Conservation (phyloP, 805 yeast species). For the Kodamaea fukazawae region DNA sequence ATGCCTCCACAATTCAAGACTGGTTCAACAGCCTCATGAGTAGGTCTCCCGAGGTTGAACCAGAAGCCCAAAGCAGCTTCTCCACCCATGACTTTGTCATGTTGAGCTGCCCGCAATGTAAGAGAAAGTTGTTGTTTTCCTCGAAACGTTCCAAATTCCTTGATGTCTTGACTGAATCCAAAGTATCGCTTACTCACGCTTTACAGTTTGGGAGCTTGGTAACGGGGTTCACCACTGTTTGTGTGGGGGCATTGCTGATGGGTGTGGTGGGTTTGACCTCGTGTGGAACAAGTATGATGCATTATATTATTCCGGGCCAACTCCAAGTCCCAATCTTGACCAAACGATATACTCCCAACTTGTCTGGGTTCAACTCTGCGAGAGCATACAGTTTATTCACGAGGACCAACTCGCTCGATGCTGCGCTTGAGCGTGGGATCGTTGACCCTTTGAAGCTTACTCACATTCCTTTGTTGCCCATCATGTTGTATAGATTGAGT, state of each 20-base stretch:
- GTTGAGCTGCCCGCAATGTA: slow-evolving; percentile 40
- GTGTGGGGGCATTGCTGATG: slow-evolving; percentile 38
- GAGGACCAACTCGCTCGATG: slow-evolving; percentile 19
- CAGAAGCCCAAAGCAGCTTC: not conserved
- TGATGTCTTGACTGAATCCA: slow-evolving; percentile 15
- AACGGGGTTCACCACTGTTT: slow-evolving; percentile 38
- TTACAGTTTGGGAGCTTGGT: slow-evolving; percentile 31
- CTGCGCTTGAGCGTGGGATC: slow-evolving; percentile 28
- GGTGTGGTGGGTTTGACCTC: slow-evolving; percentile 39
- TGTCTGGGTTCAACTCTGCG: slow-evolving; percentile 7
- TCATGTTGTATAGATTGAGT: slow-evolving; percentile 38
- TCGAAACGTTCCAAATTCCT: slow-evolving; percentile 29
- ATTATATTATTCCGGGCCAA: slow-evolving; percentile 33
- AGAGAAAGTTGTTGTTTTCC: slow-evolving; percentile 30
- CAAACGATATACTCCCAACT: slow-evolving; percentile 8
- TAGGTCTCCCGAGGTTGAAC: not conserved
- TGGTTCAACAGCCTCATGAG: slow-evolving; percentile 5
- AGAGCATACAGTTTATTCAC: slow-evolving; percentile 6
- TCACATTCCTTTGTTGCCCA: slow-evolving; percentile 38
- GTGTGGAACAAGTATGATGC: slow-evolving; percentile 37
- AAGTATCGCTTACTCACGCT: slow-evolving; percentile 17
- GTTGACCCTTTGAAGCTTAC: slow-evolving; percentile 38
- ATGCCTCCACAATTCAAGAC: slow-evolving; percentile 3
- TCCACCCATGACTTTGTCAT: slow-evolving; percentile 5
- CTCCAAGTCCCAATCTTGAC: slow-evolving; percentile 27